Evolutionary conservation across 805 yeast genomes (phyloP).

Genomic region (Candida succiphila): DNA sequence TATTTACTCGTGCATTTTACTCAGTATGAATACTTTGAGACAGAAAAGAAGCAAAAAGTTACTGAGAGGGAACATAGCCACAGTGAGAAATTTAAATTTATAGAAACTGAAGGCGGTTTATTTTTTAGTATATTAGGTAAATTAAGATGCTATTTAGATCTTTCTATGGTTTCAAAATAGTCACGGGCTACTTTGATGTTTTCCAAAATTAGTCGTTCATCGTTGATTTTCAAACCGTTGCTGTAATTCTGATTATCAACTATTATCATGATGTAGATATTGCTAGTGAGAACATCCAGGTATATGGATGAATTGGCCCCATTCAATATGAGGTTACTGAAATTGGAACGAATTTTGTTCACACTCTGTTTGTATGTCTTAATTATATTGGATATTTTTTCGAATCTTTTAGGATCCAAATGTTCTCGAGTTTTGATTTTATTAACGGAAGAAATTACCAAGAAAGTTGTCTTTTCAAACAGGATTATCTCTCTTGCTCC

Average conservation of each 20-base stretch:
- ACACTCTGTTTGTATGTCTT: slow-evolving; percentile 92
- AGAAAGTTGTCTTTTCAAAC: slow-evolving; percentile 88
- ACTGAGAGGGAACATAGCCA: no score
- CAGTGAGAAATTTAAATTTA: no score
- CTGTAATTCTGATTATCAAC: slow-evolving; percentile 18
- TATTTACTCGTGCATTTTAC: no score
- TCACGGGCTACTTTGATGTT: slow-evolving; percentile 25
- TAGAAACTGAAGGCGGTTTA: no score
- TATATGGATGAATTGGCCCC: slow-evolving; percentile 31
- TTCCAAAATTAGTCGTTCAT: slow-evolving; percentile 23
- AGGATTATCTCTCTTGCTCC: slow-evolving; percentile 85
- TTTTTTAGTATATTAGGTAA: no score
- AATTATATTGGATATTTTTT: slow-evolving; percentile 86
- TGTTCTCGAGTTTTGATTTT: slow-evolving; percentile 7
- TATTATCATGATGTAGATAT: slow-evolving; percentile 27
- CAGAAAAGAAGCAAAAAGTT: no score
- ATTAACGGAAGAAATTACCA: slow-evolving; percentile 61
- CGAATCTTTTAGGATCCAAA: slow-evolving; percentile 82
- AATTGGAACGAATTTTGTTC: slow-evolving; percentile 76
- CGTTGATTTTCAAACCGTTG: slow-evolving; percentile 13
- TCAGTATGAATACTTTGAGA: no score
- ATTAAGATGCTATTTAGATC: no score
- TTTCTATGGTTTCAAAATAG: slow-evolving; percentile 21
- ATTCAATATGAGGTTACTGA: slow-evolving; percentile 63
- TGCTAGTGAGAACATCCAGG: slow-evolving; percentile 23